A percentile compares a stretch with the other conserved stretches of the same genome.
Conservation (phyloP, 768 basidiomycete genomes). For the Lentinus tigrinus region DNA sequence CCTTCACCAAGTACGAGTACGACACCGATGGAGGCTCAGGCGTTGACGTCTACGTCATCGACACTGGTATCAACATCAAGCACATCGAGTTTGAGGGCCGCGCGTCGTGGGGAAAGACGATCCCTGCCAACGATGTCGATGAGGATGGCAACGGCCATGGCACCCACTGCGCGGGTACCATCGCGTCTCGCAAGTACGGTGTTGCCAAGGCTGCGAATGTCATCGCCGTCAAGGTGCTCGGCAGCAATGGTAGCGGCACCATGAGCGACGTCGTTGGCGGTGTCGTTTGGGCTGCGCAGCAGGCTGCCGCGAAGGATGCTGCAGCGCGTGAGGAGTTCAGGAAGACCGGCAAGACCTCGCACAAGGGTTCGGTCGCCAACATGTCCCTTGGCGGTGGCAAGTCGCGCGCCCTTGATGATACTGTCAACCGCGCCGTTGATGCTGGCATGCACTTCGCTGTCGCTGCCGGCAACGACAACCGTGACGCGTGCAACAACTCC, state of each 20-base stretch:
- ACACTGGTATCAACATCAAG: slow-evolving; percentile 85
- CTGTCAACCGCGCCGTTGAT: slow-evolving; percentile 83
- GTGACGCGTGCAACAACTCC: slow-evolving; percentile 89
- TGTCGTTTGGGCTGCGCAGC: slow-evolving; percentile 72
- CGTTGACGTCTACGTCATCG: slow-evolving; percentile 88
- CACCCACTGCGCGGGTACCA: slow-evolving; percentile 92
- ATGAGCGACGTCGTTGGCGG: slow-evolving; percentile 94
- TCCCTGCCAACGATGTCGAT: slow-evolving; percentile 81
- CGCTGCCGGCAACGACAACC: slow-evolving; percentile 86
- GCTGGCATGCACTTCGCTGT: slow-evolving; percentile 93
- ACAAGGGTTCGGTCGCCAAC: slow-evolving; percentile 95
- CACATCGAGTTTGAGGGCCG: slow-evolving; percentile 90
- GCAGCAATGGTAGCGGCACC: slow-evolving; percentile 89
- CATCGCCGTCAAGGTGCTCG: slow-evolving; percentile 90
- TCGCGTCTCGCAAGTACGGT: slow-evolving; percentile 90
- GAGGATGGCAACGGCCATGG: slow-evolving; percentile 96
- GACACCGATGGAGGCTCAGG: slow-evolving; percentile 77
- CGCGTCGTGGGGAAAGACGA: slow-evolving; percentile 90
- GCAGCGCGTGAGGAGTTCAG: slow-evolving; percentile 64
- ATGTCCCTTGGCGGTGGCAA: slow-evolving; percentile 98
- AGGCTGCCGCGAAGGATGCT: slow-evolving; percentile 52
- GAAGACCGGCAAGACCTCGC: slow-evolving; percentile 72
- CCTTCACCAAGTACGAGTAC: slow-evolving; percentile 83
- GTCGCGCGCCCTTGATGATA: slow-evolving; percentile 77
- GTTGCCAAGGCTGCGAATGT: slow-evolving; percentile 93